Evolutionary conservation across 371 early-diverging fungal species (phyloP).

Genomic region (Polyrhizophydium stewartii): DNA sequence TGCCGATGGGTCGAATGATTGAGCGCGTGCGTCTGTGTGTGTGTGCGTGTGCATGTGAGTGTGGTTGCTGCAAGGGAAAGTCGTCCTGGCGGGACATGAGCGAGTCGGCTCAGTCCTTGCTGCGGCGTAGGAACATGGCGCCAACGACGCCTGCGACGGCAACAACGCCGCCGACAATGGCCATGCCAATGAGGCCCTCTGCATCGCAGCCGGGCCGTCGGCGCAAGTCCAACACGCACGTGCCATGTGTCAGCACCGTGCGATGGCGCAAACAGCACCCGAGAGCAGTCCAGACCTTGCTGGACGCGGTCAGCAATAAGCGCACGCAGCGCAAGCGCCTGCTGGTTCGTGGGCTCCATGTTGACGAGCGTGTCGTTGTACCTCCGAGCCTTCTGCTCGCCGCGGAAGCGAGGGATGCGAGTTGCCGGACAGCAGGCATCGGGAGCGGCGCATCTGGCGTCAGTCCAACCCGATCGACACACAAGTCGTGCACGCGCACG

Average conservation of each 20-base stretch:
- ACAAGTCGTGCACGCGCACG: too few species aligned
- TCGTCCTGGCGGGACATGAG: too few species aligned
- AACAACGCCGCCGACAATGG: slow-evolving; percentile 77
- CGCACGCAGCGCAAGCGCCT: slow-evolving; percentile 66
- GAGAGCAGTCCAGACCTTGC: slow-evolving; percentile 47
- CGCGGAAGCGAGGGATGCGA: too few species aligned
- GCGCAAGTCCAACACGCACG: not conserved
- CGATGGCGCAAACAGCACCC: too few species aligned
- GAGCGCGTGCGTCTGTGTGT: too few species aligned
- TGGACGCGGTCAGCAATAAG: slow-evolving; percentile 83
- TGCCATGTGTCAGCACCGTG: too few species aligned
- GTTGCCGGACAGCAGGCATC: too few species aligned
- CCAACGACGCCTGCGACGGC: slow-evolving; percentile 37
- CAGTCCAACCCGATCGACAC: too few species aligned
- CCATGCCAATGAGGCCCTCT: slow-evolving; percentile 89
- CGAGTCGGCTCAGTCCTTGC: not conserved
- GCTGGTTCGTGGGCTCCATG: slow-evolving; percentile 79
- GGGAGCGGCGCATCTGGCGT: not conserved
- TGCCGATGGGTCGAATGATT: too few species aligned
- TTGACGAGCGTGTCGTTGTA: slow-evolving; percentile 75
- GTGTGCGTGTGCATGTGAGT: too few species aligned
- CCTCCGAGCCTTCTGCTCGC: slow-evolving; percentile 67
- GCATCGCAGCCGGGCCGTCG: not conserved
- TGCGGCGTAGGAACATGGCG: slow-evolving; percentile 4
- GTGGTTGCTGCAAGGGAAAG: too few species aligned